These are phyloP conservation scores for Drechslerella stenobrocha DNA, from an alignment of 2,329 filamentous ascomycete species.

Conservation along the genomic window DNA sequence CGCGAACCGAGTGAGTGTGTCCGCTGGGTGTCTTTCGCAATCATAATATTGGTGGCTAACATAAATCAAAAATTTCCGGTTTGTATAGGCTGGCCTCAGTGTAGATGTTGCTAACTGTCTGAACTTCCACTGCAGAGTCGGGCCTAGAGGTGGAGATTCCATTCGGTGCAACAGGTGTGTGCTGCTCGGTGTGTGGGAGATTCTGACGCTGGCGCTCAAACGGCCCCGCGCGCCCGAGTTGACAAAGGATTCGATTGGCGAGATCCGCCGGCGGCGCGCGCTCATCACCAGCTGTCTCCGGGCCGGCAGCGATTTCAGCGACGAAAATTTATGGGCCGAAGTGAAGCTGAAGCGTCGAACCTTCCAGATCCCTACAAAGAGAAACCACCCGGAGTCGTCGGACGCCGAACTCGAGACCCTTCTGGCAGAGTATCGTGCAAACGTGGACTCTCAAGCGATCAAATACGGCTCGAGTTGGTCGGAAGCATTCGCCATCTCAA, in stretches of 20 bases:
- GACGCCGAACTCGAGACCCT: not conserved
- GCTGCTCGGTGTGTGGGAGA: slow-evolving; percentile 9
- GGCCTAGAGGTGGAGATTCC: not conserved
- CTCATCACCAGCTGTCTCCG: not conserved
- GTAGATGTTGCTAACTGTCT: not conserved
- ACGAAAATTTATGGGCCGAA: not conserved
- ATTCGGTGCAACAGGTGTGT: slow-evolving; percentile 16
- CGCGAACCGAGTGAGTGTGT: not conserved
- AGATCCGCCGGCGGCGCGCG: slow-evolving; percentile 2
- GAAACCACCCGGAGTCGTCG: not conserved
- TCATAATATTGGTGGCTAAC: not conserved
- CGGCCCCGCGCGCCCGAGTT: not conserved
- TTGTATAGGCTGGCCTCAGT: not conserved
- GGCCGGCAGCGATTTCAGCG: not conserved
- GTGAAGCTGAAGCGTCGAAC: not conserved
- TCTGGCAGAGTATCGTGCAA: not conserved
- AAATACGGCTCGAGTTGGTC: slow-evolving; percentile 23
- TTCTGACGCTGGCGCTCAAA: slow-evolving; percentile 13
- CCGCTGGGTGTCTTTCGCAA: too few relatives aligned
- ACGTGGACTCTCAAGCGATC: not conserved
- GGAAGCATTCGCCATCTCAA: slow-evolving; percentile 1
- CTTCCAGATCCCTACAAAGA: too few relatives aligned
- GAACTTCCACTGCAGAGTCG: not conserved
- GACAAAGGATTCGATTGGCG: not conserved
- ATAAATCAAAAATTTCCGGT: not conserved